Conservation (phyloP, 2,329 filamentous ascomycete species). For the Penicillium sp. region DNA sequence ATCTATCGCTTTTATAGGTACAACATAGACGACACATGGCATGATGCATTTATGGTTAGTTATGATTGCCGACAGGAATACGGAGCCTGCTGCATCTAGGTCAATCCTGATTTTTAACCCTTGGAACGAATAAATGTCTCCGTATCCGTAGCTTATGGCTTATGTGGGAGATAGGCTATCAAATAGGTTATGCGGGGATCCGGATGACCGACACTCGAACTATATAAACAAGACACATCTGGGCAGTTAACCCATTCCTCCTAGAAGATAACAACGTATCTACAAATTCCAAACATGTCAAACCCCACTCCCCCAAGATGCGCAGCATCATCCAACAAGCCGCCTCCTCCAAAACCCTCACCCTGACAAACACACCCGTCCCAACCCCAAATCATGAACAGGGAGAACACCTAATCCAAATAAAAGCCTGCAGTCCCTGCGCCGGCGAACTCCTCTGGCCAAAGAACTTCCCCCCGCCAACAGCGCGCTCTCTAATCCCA, state of each 20-base stretch:
- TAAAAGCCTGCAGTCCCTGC: constrained; percentile 39
- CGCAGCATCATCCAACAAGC: background rate
- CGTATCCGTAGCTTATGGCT: background rate
- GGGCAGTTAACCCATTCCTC: background rate
- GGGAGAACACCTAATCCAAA: constrained; percentile 40
- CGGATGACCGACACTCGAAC: background rate
- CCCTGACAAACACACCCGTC: background rate
- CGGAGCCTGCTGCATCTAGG: too few species aligned
- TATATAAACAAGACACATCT: background rate
- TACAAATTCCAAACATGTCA: background rate
- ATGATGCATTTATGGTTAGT: background rate
- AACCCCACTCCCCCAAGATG: background rate
- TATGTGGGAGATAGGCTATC: background rate
- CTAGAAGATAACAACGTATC: background rate
- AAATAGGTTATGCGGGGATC: constrained; percentile 1
- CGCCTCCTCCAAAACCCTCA: background rate
- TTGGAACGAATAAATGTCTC: background rate
- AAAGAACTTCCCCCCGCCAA: constrained; percentile 24
- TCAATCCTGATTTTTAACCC: too few species aligned
- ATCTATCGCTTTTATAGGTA: too few species aligned
- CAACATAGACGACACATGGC: background rate
- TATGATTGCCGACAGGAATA: background rate
- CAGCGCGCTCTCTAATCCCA: constrained; percentile 32
- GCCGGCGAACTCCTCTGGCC: constrained; percentile 46
- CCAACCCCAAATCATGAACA: constrained; percentile 14